A percentile compares a stretch with the other conserved stretches of the same genome.
Conservation (phyloP, 1,284 basidiomycete species). For the Pyrrhoderma noxium region DNA sequence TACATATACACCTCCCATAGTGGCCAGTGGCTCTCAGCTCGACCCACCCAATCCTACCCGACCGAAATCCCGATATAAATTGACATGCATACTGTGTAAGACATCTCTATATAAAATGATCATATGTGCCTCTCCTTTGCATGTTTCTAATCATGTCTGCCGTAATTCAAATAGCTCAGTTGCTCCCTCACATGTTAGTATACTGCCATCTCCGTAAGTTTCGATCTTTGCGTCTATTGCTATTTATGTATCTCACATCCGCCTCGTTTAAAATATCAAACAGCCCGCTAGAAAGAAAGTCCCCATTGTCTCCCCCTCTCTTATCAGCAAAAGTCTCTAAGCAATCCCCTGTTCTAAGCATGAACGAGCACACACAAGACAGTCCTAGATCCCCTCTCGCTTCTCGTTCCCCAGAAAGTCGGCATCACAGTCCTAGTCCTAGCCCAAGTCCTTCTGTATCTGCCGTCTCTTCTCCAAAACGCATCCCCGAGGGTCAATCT, state of each 20-base stretch:
- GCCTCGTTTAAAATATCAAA: neutral
- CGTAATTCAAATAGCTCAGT: neutral
- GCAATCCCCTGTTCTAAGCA: neutral
- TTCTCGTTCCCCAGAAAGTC: neutral
- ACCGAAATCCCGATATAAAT: no score
- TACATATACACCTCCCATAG: no score
- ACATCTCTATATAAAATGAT: no score
- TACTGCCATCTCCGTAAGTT: slow-evolving; percentile 3
- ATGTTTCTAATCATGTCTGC: neutral
- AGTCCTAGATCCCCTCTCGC: neutral
- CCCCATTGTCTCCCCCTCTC: neutral
- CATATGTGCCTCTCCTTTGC: no score
- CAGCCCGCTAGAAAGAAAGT: slow-evolving; percentile 1
- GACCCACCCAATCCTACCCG: no score
- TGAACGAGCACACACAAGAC: neutral
- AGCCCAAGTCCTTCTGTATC: slow-evolving; percentile 30
- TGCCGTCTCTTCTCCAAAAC: slow-evolving; percentile 29
- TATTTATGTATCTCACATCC: neutral
- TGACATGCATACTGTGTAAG: no score
- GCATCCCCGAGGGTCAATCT: slow-evolving; percentile 1
- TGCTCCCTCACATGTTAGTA: neutral
- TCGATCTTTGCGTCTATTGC: neutral
- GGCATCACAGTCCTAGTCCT: neutral
- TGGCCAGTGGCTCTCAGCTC: no score
- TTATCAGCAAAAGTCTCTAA: neutral